Evolutionary conservation across 108 stramenopile species (phyloP).

Genomic region (Conticribra weissflogii): DNA sequence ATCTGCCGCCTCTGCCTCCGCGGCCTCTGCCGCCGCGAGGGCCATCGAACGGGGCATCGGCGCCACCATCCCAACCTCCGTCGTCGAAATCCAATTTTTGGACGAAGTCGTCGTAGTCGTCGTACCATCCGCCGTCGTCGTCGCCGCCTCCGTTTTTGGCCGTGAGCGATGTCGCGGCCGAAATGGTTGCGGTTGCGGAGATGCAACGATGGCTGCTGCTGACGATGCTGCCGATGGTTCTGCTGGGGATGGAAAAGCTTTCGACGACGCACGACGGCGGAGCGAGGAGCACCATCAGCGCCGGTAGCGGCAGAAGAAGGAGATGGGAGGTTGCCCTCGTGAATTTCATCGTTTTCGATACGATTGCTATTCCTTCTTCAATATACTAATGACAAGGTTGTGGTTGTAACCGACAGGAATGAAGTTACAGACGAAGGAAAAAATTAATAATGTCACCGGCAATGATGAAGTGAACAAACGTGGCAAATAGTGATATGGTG

Average conservation of each 20-base stretch:
- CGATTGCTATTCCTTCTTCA: no score
- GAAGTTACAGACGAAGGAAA: no score
- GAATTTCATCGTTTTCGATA: constrained; percentile 1
- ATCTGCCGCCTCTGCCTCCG: constrained; percentile 5
- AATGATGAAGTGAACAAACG: no score
- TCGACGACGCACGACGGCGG: no score
- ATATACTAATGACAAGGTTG: no score
- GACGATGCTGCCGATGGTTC: neutral
- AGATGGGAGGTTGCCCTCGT: neutral
- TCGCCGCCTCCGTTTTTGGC: neutral
- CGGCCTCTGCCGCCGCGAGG: constrained; percentile 5
- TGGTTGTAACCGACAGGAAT: no score
- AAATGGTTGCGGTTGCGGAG: no score
- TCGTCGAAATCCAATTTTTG: constrained; percentile 33
- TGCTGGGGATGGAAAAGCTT: neutral
- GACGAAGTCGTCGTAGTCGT: constrained; percentile 49
- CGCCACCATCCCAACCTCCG: constrained; percentile 34
- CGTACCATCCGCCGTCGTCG: constrained; percentile 27
- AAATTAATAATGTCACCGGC: no score
- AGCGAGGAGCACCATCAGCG: no score
- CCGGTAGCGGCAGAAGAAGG: neutral
- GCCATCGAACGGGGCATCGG: constrained; percentile 2
- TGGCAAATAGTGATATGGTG: no score
- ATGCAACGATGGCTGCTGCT: no score
- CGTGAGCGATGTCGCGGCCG: neutral